phyloP scores from a whole-genome alignment of 495 filamentous ascomycete genomes.

The Articulospora tetracladia region DNA sequence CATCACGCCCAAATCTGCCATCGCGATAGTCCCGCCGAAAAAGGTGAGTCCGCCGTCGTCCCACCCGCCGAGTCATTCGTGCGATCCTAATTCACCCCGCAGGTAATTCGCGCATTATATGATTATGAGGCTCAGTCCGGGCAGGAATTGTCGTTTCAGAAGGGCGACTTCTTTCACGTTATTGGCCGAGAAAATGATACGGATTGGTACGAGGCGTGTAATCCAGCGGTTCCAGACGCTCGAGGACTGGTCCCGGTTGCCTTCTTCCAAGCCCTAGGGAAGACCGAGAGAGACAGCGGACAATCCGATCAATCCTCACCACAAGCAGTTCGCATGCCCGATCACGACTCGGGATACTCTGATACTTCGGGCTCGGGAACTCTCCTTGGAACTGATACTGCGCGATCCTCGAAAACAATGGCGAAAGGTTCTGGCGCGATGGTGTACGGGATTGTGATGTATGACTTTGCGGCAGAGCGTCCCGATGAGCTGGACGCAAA shows the following conservation, averaged over 20 bases:
- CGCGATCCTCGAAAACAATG: conserved; percentile 32
- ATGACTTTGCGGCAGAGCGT: conserved; percentile 93
- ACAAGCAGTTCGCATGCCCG: conserved; percentile 48
- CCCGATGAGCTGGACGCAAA: conserved; percentile 95
- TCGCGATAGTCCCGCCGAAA: conserved; percentile 93
- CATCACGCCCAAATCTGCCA: conserved; percentile 87
- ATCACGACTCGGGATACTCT: conserved; percentile 79
- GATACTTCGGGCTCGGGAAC: conserved; percentile 45
- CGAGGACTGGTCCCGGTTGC: conserved; percentile 89
- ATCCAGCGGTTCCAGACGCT: conserved; percentile 82
- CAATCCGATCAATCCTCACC: conserved; percentile 63
- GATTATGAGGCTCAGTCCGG: conserved; percentile 75
- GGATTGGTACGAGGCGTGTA: conserved; percentile 99
- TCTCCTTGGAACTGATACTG: conserved; percentile 29
- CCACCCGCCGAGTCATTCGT: conserved; percentile 10
- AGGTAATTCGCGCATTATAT: conserved; percentile 97
- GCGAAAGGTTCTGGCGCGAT: conserved; percentile 61
- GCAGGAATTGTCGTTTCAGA: conserved; percentile 84
- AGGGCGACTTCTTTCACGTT: conserved; percentile 98
- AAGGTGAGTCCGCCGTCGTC: conserved; percentile 59
- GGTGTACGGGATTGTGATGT: conserved; percentile 95
- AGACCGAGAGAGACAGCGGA: conserved; percentile 82
- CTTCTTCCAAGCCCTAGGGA: conserved; percentile 88
- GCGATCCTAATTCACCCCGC: neutral
- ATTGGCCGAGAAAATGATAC: conserved; percentile 91